phyloP scores from a whole-genome alignment of 2,329 filamentous ascomycete genomes.

The Didymella pomorum region DNA sequence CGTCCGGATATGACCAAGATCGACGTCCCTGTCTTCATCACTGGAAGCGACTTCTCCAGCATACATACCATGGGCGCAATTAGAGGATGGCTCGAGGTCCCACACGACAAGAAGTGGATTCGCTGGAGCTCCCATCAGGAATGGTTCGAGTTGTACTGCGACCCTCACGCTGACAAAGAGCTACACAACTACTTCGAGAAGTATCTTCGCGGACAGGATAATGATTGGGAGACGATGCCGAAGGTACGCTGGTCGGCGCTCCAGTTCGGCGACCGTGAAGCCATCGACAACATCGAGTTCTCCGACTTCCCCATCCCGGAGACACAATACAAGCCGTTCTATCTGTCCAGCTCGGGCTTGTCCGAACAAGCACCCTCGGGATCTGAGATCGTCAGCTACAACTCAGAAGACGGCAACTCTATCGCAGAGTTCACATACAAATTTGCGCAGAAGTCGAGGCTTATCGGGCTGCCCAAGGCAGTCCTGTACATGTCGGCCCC shows the following conservation, averaged over 20 bases:
- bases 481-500: conserved; percentile 57
- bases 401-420: conserved; percentile 24
- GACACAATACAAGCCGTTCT: conserved; percentile 26
- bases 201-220: conserved; percentile 55
- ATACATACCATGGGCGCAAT: conserved; percentile 34
- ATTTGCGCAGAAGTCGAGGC: conserved; percentile 48
- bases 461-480: conserved; percentile 59
- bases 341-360: conserved; percentile 20
- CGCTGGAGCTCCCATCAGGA: conserved; percentile 27
- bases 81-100: conserved; percentile 20
- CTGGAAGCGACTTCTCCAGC: conserved; percentile 24
- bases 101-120: conserved; percentile 34
- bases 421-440: conserved; percentile 29
- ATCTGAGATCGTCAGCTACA: conserved; percentile 21
- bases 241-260: conserved; percentile 54
- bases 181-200: conserved; percentile 55
- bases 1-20: conserved; percentile 31
- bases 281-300: conserved; percentile 30
- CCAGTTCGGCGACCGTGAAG: conserved; percentile 28
- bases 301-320: conserved; percentile 27
- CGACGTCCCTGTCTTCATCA: conserved; percentile 31
- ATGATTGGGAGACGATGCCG: conserved; percentile 59
- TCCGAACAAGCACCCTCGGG: conserved; percentile 2
- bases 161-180: conserved; percentile 24
- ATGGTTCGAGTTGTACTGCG: conserved; percentile 32